Evolutionary conservation across 169 alveolate species (phyloP), one percentile per base, ranked within the genome.

Genomic region (Plasmodium gonderi): DNA sequence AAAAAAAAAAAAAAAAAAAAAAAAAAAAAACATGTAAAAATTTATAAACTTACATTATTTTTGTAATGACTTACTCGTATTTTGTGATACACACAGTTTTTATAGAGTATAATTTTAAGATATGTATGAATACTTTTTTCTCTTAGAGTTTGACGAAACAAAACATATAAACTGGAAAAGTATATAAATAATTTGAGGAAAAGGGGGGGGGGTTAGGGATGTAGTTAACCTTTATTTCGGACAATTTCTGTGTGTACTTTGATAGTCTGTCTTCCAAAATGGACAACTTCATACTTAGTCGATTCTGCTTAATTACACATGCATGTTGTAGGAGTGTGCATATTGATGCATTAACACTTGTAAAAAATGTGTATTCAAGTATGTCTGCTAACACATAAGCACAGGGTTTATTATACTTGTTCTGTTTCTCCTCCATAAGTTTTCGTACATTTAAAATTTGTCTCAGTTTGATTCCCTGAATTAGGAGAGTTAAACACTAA

Each of bases 201-300:
- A n/a, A n/a, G n/a, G n/a, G n/a, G n/a, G n/a, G n/a, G n/a, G n/a
- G n/a, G n/a, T n/a, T n/a, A n/a, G n/a, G n/a, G n/a, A n/a, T 5
- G 72, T 60, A n/a, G 33, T 60, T 60, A 36, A 47, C 75, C 38
- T 78, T 78, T 64, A 78, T 78, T 49, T 78, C 74, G 54, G 75
- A 49, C 31, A 78, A 38, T 33, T 77, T 36, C 47, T 49, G 87
- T 49, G 9, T 78, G 65, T 47, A 78, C 65, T 78, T 78, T 26
- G 65, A 8, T 36, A 78, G 17, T 31, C 81, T 75, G 51, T 78
- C 65, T 45, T 78, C 87, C 74, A 78, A 78, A 11, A 78, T 78
- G 40, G 74, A 42, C 26, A 78, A 20, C n/a, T 47, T 47, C 87
- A 47, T 78, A 14, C 17, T 49, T 47, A 9, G 65, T 38, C 75